Evolutionary conservation across 1,284 basidiomycete genomes (phyloP).

Genomic region (Ustilago nuda): DNA sequence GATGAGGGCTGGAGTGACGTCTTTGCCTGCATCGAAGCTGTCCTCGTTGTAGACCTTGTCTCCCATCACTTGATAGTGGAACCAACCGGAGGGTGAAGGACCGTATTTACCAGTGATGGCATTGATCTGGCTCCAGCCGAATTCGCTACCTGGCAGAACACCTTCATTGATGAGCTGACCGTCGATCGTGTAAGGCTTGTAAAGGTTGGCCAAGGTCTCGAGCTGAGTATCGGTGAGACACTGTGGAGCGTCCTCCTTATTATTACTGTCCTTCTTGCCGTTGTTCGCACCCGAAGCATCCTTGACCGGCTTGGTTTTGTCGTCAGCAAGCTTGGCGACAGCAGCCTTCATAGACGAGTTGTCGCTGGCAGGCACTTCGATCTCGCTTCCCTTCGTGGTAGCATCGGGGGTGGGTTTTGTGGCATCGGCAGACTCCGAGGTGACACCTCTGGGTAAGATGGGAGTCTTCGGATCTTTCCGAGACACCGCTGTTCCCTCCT

Average conservation of each 20-base stretch:
- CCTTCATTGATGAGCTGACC: constrained; percentile 38
- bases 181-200: constrained; percentile 23
- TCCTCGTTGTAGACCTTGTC: constrained; percentile 14
- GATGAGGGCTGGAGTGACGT: constrained; percentile 37
- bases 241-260: constrained; percentile 7
- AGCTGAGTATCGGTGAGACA: constrained; percentile 44
- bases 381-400: neutral
- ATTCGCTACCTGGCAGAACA: constrained; percentile 40
- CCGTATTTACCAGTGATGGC: constrained; percentile 34
- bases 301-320: neutral
- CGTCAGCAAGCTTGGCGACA: neutral
- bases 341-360: neutral
- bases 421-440: neutral
- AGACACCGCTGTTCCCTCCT: neutral
- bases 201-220: constrained; percentile 42
- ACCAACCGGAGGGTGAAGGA: constrained; percentile 33
- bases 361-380: neutral
- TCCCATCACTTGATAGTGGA: constrained; percentile 47
- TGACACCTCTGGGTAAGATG: constrained; percentile 14
- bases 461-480: neutral
- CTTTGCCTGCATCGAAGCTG: constrained; percentile 28
- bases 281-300: constrained; percentile 1
- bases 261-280: neutral
- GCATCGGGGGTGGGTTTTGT: neutral
- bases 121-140: constrained; percentile 24